Conservation (phyloP, 257 asterid species). For the Solanum piurae region DNA sequence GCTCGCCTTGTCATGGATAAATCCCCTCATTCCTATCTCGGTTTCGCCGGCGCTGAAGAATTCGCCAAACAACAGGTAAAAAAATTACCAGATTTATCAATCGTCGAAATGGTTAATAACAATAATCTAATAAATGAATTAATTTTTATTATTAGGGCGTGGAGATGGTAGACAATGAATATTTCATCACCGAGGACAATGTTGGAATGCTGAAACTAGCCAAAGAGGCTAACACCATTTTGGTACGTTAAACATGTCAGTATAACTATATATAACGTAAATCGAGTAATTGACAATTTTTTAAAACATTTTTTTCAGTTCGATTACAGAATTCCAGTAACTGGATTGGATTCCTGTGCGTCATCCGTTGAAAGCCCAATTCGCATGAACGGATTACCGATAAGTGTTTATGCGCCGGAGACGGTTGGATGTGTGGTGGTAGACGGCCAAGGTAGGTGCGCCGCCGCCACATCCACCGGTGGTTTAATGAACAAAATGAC, state of each 20-base stretch:
- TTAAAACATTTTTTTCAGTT: conserved; percentile 23
- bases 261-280: not conserved
- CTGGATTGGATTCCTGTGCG: conserved; percentile 41
- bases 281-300: not conserved
- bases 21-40: conserved; percentile 93
- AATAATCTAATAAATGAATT: not conserved
- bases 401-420: conserved; percentile 78
- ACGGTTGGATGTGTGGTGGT: conserved; percentile 96
- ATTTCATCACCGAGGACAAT: conserved; percentile 87
- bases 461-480: conserved; percentile 96
- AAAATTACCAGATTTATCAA: not conserved
- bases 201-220: conserved; percentile 88
- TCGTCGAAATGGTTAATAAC: not conserved
- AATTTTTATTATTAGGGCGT: conserved; percentile 41
- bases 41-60: conserved; percentile 81
- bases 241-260: conserved; percentile 21
- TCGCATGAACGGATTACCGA: conserved; percentile 81
- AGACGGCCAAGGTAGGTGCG: conserved; percentile 66
- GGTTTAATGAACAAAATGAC: conserved; percentile 88
- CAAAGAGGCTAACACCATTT: conserved; percentile 77
- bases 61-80: conserved; percentile 77
- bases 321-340: conserved; percentile 60
- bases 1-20: conserved; percentile 97
- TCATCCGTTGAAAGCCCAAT: conserved; percentile 45
- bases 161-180: conserved; percentile 65